Percentiles rank a stretch among this genome's conserved stretches.
phyloP scores from a whole-genome alignment of 2,329 filamentous ascomycete species.

The Beauveria sp. region DNA sequence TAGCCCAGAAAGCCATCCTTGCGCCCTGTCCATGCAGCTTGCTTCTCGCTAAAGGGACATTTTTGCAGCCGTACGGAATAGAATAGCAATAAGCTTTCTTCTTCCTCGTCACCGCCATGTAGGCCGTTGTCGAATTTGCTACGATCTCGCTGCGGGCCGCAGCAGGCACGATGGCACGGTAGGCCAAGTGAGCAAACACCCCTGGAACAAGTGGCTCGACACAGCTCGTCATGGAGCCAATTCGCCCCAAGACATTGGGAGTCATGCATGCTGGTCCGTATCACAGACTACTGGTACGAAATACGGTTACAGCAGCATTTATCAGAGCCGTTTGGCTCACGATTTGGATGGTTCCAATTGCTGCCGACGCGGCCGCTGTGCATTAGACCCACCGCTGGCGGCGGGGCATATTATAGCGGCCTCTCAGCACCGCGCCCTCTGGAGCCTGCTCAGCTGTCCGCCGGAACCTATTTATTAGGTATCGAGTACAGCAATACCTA shows the following conservation, averaged over 20 bases:
- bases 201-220: not conserved
- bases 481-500: not conserved
- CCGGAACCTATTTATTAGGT: not conserved
- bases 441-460: not conserved
- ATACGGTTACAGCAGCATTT: not conserved
- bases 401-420: conserved; percentile 6
- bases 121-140: not conserved
- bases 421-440: not conserved
- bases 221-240: not conserved
- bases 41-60: not conserved
- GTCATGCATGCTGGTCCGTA: not conserved
- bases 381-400: conserved; percentile 7
- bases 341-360: not conserved
- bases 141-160: not conserved
- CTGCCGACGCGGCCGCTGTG: conserved; percentile 1
- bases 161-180: not conserved
- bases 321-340: not conserved
- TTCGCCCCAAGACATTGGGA: not conserved
- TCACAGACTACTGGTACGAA: not conserved
- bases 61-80: not conserved
- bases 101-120: not conserved
- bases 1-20: not conserved
- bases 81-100: not conserved
- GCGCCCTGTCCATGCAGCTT: not conserved
- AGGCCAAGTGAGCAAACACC: not conserved